These are phyloP conservation scores for Grigorovia transvaalensis DNA, from an alignment of 805 yeast genomes.

Conservation along the genomic window DNA sequence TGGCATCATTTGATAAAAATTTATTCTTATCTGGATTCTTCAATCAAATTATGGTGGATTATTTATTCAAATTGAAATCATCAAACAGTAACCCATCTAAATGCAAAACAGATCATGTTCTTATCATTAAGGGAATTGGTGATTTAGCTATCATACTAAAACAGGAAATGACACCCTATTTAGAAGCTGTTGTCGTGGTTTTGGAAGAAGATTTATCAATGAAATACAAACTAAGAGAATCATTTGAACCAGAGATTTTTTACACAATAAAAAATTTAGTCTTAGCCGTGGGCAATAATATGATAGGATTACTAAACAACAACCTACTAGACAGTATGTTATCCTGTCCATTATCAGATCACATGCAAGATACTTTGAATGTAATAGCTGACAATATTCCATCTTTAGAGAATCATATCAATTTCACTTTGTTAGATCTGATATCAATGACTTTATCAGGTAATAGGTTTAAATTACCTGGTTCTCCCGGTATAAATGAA, in stretches of 20 bases:
- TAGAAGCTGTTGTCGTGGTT: constrained; percentile 71
- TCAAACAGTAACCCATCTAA: constrained; percentile 27
- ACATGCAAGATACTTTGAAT: constrained; percentile 63
- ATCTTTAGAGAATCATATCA: constrained; percentile 58
- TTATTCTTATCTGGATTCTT: constrained; percentile 69
- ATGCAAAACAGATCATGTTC: constrained; percentile 43
- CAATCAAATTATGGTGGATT: constrained; percentile 66
- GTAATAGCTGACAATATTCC: constrained; percentile 62
- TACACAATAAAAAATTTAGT: constrained; percentile 79
- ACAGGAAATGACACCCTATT: constrained; percentile 71
- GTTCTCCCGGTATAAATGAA: constrained; percentile 60
- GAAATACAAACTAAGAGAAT: constrained; percentile 43
- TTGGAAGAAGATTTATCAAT: constrained; percentile 61
- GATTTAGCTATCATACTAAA: constrained; percentile 62
- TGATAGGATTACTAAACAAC: constrained; percentile 71
- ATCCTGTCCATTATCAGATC: constrained; percentile 66
- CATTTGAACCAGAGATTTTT: constrained; percentile 74
- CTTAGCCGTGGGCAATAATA: constrained; percentile 76
- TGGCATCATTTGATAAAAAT: constrained; percentile 65
- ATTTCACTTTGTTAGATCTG: constrained; percentile 55
- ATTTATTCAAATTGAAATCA: constrained; percentile 64
- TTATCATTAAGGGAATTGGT: constrained; percentile 69
- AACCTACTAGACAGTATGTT: constrained; percentile 69
- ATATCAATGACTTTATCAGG: constrained; percentile 72
- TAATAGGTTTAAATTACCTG: constrained; percentile 67